Evolutionary conservation across 1,139 yeast species (phyloP).

Genomic region (Taphrina confusa): DNA sequence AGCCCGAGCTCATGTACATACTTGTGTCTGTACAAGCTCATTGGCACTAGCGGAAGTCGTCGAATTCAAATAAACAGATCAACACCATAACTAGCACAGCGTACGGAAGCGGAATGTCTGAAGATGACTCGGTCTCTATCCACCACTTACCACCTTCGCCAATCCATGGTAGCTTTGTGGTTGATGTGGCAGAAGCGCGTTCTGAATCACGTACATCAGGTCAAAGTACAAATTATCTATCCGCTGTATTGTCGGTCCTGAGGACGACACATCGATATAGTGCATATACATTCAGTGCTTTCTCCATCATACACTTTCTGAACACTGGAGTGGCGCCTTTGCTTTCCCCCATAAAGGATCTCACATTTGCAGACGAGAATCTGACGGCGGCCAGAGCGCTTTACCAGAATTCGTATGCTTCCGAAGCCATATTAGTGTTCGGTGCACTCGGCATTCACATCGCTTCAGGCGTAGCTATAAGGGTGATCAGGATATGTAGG

Average conservation of each 20-base stretch:
- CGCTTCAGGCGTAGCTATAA: slow-evolving; percentile 5
- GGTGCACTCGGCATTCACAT: slow-evolving; percentile 23
- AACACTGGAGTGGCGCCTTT: slow-evolving; percentile 32
- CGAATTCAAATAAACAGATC: too few relatives aligned
- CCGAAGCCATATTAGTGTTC: slow-evolving; percentile 23
- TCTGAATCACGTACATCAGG: too few relatives aligned
- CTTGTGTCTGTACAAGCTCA: too few relatives aligned
- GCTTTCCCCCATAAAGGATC: slow-evolving; percentile 7
- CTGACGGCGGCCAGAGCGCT: slow-evolving; percentile 31
- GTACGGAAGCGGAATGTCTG: not conserved
- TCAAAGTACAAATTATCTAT: not conserved
- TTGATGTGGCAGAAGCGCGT: not conserved
- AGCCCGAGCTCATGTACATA: too few relatives aligned
- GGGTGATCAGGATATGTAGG: slow-evolving; percentile 13
- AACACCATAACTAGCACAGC: too few relatives aligned
- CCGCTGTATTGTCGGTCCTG: slow-evolving; percentile 2
- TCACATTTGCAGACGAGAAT: slow-evolving; percentile 29
- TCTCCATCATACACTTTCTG: slow-evolving; percentile 23
- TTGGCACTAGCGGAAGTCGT: too few relatives aligned
- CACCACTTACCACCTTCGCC: slow-evolving; percentile 1
- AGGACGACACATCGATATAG: slow-evolving; percentile 28
- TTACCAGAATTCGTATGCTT: slow-evolving; percentile 21
- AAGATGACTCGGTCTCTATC: slow-evolving; percentile 6
- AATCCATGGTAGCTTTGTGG: not conserved
- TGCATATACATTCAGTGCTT: slow-evolving; percentile 29